Evolutionary conservation across 176 grass and related monocot genomes (phyloP).

Genomic region (sorghum (Sorghum bicolor)): DNA sequence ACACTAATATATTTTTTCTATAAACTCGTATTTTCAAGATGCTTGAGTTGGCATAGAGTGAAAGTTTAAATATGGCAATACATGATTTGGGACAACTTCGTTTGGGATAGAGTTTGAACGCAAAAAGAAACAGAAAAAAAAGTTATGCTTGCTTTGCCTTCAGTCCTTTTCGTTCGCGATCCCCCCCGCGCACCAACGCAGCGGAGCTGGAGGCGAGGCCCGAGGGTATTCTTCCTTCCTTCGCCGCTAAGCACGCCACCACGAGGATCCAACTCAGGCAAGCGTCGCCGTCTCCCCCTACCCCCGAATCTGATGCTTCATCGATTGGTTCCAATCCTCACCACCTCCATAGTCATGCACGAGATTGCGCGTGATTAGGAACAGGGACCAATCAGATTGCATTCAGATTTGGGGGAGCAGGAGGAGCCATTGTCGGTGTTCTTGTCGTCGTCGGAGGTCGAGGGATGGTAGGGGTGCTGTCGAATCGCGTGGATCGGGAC

Average conservation of each 20-base stretch:
- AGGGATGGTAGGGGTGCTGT: conserved; percentile 46
- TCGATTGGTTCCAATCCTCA: neutral
- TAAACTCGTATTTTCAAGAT: too few relatives aligned
- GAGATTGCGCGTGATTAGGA: neutral
- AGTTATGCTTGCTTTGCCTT: neutral
- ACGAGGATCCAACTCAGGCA: neutral
- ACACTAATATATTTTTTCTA: too few relatives aligned
- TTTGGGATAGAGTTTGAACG: neutral
- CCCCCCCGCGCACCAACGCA: neutral
- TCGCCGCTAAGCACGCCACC: neutral
- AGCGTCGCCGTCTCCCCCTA: neutral
- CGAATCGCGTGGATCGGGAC: conserved; percentile 58
- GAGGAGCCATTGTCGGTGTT: neutral
- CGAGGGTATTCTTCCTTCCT: neutral
- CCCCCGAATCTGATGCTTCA: neutral
- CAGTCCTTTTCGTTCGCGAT: neutral
- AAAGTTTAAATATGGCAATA: too few relatives aligned
- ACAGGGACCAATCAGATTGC: neutral
- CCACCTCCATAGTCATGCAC: neutral
- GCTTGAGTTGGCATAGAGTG: too few relatives aligned
- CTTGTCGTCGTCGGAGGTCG: neutral
- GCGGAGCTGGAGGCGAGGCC: neutral
- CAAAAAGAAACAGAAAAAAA: neutral
- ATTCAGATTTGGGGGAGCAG: neutral
- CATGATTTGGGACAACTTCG: neutral